These are phyloP conservation scores for Emmonsiellopsis sp. DNA, from an alignment of 2,329 filamentous ascomycete species.

Conservation along the genomic window DNA sequence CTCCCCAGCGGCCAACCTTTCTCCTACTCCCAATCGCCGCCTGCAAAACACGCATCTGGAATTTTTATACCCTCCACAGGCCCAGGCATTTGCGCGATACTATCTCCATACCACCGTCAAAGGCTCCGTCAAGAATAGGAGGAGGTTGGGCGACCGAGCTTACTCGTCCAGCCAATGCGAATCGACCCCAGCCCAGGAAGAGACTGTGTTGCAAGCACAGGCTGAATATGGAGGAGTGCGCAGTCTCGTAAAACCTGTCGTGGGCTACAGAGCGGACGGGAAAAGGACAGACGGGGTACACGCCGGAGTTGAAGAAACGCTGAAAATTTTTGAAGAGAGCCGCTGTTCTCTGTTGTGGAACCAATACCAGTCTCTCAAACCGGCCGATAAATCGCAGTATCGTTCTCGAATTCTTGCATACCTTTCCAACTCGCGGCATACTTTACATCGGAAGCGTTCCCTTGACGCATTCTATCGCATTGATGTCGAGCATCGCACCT, in stretches of 20 bases:
- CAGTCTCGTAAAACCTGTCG: no score
- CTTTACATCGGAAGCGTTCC: slow-evolving; percentile 33
- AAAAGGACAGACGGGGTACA: no score
- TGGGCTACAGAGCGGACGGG: no score
- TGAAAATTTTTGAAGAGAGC: no score
- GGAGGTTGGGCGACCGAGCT: slow-evolving; percentile 11
- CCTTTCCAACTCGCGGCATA: slow-evolving; percentile 29
- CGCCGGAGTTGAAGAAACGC: no score
- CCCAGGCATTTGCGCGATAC: slow-evolving; percentile 12
- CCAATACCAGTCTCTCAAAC: not conserved
- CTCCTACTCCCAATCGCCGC: not conserved
- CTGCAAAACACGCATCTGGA: slow-evolving; percentile 19
- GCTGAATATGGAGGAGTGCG: not conserved
- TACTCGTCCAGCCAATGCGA: slow-evolving; percentile 6
- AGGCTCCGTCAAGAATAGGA: slow-evolving; percentile 7
- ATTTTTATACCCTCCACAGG: slow-evolving; percentile 31
- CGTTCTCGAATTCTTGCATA: slow-evolving; percentile 23
- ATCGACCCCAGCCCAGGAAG: slow-evolving; percentile 8
- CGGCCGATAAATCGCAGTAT: slow-evolving; percentile 4
- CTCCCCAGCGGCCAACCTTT: not conserved
- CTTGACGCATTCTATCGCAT: slow-evolving; percentile 40
- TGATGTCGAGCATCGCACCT: slow-evolving; percentile 25
- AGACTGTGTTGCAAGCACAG: not conserved
- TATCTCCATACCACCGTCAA: slow-evolving; percentile 3
- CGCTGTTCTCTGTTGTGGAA: not conserved